Evolutionary conservation across 2,329 filamentous ascomycete species (phyloP), one percentile per base, ranked within the genome.

Genomic region (Calonectria leucothoes): DNA sequence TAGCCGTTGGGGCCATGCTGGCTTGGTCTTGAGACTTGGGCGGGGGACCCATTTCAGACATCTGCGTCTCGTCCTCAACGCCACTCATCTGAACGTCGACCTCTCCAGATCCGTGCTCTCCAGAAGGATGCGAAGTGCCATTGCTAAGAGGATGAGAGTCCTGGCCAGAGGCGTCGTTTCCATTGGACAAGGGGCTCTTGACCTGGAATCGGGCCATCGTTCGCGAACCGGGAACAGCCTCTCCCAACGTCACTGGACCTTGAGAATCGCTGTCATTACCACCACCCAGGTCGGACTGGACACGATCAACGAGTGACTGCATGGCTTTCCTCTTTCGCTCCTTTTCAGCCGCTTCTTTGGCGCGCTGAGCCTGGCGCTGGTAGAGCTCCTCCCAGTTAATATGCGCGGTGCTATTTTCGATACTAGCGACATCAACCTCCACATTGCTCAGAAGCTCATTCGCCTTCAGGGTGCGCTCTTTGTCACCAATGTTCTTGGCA

Each of bases 361-460:
- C 90, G 69, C 94, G 90, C 81, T 93, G 90, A 59, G 93, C 82
- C 82, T 97, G 94, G 61, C 94, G 89, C 65, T 91, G 86, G 83
- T 97, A 96, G 4, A 98, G 90, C 59, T 91, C 93, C 76, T 98
- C 95, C 87, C 95, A 98, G 80, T 97, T 93, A 49, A 93, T 87
- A 39, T 94, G 87, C 14, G 87, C 88, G 17, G 94, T 91, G 75
- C 94, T 89, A 51, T 88, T 88, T 80, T 95, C 93, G 70, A 98
- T 92, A 59, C 91, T 91, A 52, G 92, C 92, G 75, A 98, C 93
- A 84, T 98, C 96, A 39, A 98, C 96, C 82, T 98, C 95, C 3
- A 98, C 96, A 81, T 98, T 98, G 27, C 95, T 92, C 42, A 96
- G 87, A 79, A 99, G 92, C 85, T 99, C 97, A 73, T 97, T 98